These are phyloP conservation scores for Fraxinus greggii DNA, from an alignment of 305 asterid genomes.

Conservation along the genomic window DNA sequence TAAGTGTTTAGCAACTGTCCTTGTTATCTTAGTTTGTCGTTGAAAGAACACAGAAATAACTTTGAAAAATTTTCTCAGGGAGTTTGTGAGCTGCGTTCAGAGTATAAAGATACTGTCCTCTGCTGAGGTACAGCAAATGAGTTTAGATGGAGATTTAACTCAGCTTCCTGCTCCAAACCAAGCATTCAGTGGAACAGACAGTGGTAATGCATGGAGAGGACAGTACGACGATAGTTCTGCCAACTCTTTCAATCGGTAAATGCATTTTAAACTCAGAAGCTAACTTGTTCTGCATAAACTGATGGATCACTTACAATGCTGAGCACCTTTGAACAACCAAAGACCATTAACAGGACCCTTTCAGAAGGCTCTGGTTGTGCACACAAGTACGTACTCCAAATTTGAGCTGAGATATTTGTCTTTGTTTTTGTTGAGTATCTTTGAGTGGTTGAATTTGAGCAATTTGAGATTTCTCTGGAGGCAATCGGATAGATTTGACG, in stretches of 20 bases:
- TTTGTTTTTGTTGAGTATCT: background rate
- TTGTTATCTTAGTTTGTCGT: background rate
- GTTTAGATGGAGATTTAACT: constrained; percentile 85
- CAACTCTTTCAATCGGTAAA: constrained; percentile 64
- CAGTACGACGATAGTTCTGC: constrained; percentile 62
- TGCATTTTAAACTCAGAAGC: background rate
- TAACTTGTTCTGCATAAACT: background rate
- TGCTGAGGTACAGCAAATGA: constrained; percentile 92
- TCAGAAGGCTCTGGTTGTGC: background rate
- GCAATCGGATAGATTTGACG: background rate
- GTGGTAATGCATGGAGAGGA: constrained; percentile 84
- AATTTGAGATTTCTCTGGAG: background rate
- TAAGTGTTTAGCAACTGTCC: constrained; percentile 39
- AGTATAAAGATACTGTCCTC: constrained; percentile 84
- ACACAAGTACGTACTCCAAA: background rate
- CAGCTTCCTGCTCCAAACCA: constrained; percentile 63
- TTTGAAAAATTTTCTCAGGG: constrained; percentile 41
- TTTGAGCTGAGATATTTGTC: background rate
- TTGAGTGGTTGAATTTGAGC: constrained; percentile 3
- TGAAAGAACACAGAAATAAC: background rate
- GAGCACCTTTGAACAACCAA: background rate
- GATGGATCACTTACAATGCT: background rate
- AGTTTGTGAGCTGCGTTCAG: constrained; percentile 92
- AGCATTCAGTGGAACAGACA: constrained; percentile 83
- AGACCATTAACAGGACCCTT: background rate